Base-by-base conservation (phyloP, 768 basidiomycete genomes). In the Nevesoporus exiguus region DNA sequence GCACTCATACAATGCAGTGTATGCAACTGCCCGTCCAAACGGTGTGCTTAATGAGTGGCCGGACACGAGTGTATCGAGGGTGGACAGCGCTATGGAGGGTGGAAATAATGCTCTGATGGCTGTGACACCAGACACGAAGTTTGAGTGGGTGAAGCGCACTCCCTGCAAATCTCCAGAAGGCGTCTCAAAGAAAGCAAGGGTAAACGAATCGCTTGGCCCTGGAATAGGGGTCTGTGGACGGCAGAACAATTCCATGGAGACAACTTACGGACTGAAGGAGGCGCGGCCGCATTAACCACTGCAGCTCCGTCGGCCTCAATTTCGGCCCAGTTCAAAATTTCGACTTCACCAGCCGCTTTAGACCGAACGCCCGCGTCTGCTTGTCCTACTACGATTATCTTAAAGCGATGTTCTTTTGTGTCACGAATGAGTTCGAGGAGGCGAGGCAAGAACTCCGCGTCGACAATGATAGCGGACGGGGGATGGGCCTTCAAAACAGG, bases 81-180 rank as follows among this genome's bases (percentile, higher is more conserved):
- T 72, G 5, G 87, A 82, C 39, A 93, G 61, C 13, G 82, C 74
- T 61, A 83, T 82, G 22, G 88, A 80, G 10, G 83, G 74, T 3
- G 94, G 93, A 60, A 96, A 82, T 21, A 94, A 66, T 5, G 84
- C 81, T 33, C 88, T 84, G 22, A 83, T 74, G 3, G 88, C 88
- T 0, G 91, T 83, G n/a, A 94, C 86, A 31, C 91, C 94, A 4
- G 94, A 90, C 3, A 92, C 95, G 54, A 96, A 66, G 59, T 93
- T 93, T 67, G 88, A 80, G 66, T 93, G 90, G 0, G 90, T 90
- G 30, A 94, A 72, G 55, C 84, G 83, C 8, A 79, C 80, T 22
- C 80, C 86, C 52, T 79, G 80, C 8, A 86, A 66, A 36, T 77
- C 74, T 31, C 86, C 81, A 19, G 76, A 71, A 19, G 77, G 61